These are phyloP conservation scores for Metarhizium robertsii DNA, from an alignment of 2,329 filamentous ascomycete species.

Conservation along the genomic window DNA sequence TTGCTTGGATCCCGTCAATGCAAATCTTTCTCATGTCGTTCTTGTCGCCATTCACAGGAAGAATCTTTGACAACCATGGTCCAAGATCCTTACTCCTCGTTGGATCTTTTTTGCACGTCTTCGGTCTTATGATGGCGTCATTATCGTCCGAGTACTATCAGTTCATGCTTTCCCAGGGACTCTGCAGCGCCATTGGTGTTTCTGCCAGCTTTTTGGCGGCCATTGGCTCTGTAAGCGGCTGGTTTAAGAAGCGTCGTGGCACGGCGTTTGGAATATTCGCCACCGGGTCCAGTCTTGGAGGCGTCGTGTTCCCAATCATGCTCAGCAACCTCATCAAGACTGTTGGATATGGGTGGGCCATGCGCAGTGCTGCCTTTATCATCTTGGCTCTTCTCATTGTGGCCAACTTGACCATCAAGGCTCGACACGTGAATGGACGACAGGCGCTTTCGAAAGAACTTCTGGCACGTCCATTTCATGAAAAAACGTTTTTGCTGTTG, in stretches of 20 bases:
- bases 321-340: conserved; percentile 22
- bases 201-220: conserved; percentile 25
- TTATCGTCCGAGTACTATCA: conserved; percentile 6
- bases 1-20: conserved; percentile 54
- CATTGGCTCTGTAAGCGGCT: conserved; percentile 21
- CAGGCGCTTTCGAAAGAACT: conserved; percentile 1
- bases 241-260: conserved; percentile 25
- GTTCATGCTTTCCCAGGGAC: conserved; percentile 23
- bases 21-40: conserved; percentile 23
- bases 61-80: conserved; percentile 52
- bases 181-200: conserved; percentile 27
- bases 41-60: conserved; percentile 2
- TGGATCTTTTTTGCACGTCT: conserved; percentile 47
- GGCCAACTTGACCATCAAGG: conserved; percentile 23
- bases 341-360: conserved; percentile 30
- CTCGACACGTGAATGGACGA: conserved; percentile 8
- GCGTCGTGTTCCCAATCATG: conserved; percentile 32
- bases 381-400: conserved; percentile 23
- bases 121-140: conserved; percentile 31
- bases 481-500: conserved; percentile 16
- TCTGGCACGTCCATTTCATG: conserved; percentile 13
- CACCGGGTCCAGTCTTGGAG: conserved; percentile 27
- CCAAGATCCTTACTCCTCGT: conserved; percentile 43
- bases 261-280: conserved; percentile 25
- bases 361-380: conserved; percentile 28